phyloP scores from a whole-genome alignment of 2,329 filamentous ascomycete genomes.

The Chaetothyriales sp. region DNA sequence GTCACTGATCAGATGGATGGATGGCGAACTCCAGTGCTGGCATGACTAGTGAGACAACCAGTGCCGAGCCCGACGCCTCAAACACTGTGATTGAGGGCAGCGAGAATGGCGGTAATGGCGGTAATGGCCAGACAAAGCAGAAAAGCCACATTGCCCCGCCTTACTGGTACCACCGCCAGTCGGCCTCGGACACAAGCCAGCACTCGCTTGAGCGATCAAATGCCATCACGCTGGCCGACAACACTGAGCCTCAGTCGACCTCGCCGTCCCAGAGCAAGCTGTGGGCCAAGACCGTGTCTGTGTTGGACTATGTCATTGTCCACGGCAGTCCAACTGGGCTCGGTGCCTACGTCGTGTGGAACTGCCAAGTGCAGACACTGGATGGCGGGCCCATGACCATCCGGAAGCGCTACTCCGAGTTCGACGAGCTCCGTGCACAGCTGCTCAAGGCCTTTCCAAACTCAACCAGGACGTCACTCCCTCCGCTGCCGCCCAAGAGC shows the following conservation, averaged over 20 bases:
- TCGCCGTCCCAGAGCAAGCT: slow-evolving; percentile 42
- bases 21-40: not conserved
- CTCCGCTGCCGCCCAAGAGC: slow-evolving; percentile 81
- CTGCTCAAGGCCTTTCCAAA: slow-evolving; percentile 69
- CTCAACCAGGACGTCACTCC: slow-evolving; percentile 53
- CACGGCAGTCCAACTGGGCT: slow-evolving; percentile 35
- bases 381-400: slow-evolving; percentile 46
- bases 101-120: no score
- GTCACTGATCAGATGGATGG: not conserved
- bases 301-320: slow-evolving; percentile 48
- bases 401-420: slow-evolving; percentile 70
- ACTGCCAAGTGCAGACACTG: slow-evolving; percentile 72
- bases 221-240: slow-evolving; percentile 47
- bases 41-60: not conserved
- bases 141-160: slow-evolving; percentile 20
- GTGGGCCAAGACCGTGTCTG: slow-evolving; percentile 47
- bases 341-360: slow-evolving; percentile 94
- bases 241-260: slow-evolving; percentile 39
- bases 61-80: not conserved
- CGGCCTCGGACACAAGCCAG: slow-evolving; percentile 27
- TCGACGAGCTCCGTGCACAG: slow-evolving; percentile 62
- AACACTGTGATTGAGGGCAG: not conserved
- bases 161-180: slow-evolving; percentile 32
- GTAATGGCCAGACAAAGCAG: no score
- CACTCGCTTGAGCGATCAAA: slow-evolving; percentile 26